phyloP scores from a whole-genome alignment of 2,329 filamentous ascomycete genomes.

The Arthrobotrys musiformis region DNA sequence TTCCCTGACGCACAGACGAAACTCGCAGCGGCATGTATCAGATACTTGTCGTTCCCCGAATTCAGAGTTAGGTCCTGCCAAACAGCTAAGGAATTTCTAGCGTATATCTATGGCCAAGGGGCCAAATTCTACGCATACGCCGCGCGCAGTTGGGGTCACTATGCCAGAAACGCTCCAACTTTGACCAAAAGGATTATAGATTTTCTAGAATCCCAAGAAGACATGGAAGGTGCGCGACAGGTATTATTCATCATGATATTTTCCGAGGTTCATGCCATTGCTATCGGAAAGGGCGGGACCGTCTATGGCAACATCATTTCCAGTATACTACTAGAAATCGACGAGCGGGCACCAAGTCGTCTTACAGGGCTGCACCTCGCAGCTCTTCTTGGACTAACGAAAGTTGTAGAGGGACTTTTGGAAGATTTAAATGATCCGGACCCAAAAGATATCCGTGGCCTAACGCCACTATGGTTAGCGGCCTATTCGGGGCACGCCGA shows the following conservation, averaged over 20 bases:
- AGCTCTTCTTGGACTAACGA: constrained; percentile 58
- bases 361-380: constrained; percentile 58
- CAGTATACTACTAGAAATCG: no score
- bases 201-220: constrained; percentile 55
- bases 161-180: constrained; percentile 58
- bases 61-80: constrained; percentile 59
- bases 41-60: constrained; percentile 60
- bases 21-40: constrained; percentile 56
- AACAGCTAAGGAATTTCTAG: constrained; percentile 42
- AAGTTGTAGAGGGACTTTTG: neutral
- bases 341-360: no score
- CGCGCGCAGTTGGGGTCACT: constrained; percentile 61
- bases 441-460: constrained; percentile 49
- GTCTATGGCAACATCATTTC: no score
- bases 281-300: constrained; percentile 6
- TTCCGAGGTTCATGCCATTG: neutral
- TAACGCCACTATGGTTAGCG: constrained; percentile 56
- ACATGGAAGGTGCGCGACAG: constrained; percentile 56
- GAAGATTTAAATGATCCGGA: constrained; percentile 18
- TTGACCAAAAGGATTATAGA: constrained; percentile 18
- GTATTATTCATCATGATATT: constrained; percentile 37
- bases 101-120: constrained; percentile 52
- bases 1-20: neutral
- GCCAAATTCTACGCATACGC: constrained; percentile 61
- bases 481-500: no score